A percentile compares a stretch with the other conserved stretches of the same genome.
These are phyloP conservation scores for Volvox africanus DNA, from an alignment of 139 green algal genomes.

Conservation along the genomic window DNA sequence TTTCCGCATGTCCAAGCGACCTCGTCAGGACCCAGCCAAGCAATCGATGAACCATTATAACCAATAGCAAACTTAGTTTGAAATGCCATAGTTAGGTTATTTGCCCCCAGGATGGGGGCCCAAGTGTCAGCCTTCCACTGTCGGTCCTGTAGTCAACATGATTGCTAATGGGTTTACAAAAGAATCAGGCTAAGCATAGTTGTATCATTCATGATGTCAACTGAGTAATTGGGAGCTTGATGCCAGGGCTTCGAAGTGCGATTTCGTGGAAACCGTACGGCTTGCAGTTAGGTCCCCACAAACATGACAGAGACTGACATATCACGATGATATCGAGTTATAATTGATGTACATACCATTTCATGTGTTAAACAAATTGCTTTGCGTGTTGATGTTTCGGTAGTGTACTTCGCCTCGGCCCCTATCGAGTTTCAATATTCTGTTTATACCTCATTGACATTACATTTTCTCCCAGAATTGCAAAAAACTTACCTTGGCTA, in stretches of 20 bases:
- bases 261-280: neutral
- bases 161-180: neutral
- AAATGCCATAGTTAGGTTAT: neutral
- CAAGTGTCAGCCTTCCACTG: neutral
- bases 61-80: slow-evolving; percentile 5
- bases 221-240: neutral
- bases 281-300: too few relatives aligned
- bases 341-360: too few relatives aligned
- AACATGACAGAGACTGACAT: neutral
- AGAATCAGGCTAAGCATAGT: neutral
- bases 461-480: neutral
- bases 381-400: too few relatives aligned
- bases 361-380: too few relatives aligned
- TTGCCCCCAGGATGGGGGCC: slow-evolving; percentile 3
- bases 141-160: slow-evolving; percentile 2
- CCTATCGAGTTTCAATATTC: too few relatives aligned
- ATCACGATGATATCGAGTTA: too few relatives aligned
- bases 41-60: neutral
- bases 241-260: neutral
- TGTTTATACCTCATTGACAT: too few relatives aligned
- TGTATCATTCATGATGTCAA: neutral
- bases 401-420: too few relatives aligned
- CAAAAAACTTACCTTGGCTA: neutral
- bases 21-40: slow-evolving; percentile 33
- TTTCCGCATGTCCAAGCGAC: slow-evolving; percentile 53